phyloP scores from a whole-genome alignment of 2,329 filamentous ascomycete genomes.

The Diaporthe citrichinensis region DNA sequence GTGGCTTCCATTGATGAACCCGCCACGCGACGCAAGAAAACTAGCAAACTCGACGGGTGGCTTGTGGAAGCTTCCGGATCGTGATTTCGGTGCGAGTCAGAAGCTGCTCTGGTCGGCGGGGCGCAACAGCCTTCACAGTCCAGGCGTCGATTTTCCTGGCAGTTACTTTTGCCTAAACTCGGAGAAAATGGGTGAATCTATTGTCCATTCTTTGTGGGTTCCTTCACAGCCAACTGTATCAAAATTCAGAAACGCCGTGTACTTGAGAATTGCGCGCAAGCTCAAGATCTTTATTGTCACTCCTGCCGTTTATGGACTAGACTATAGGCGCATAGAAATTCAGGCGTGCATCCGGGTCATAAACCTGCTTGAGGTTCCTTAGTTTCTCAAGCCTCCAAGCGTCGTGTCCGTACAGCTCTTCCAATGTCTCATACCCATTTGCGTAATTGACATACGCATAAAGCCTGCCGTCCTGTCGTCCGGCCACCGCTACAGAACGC shows the following conservation, averaged over 20 bases:
- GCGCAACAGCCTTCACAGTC: not conserved
- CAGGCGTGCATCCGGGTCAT: slow-evolving; percentile 56
- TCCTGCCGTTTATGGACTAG: not conserved
- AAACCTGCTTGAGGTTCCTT: slow-evolving; percentile 50
- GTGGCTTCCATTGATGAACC: not conserved
- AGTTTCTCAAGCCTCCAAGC: slow-evolving; percentile 52
- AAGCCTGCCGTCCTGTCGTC: slow-evolving; percentile 43
- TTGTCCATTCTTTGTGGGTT: no score
- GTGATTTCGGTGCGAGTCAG: not conserved
- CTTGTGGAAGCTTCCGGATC: not conserved
- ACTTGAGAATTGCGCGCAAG: no score
- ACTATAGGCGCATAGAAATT: slow-evolving; percentile 59
- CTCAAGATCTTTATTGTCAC: not conserved
- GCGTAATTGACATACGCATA: slow-evolving; percentile 39
- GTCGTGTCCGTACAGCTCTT: slow-evolving; percentile 50
- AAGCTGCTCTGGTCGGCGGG: not conserved
- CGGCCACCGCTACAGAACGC: not conserved
- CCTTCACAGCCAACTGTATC: no score
- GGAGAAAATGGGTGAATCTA: no score
- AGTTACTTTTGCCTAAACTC: no score
- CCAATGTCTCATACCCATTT: slow-evolving; percentile 33
- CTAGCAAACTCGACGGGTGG: not conserved
- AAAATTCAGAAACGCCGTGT: no score
- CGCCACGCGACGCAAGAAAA: not conserved
- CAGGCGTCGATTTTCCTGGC: no score